Evolutionary conservation across 768 basidiomycete genomes (phyloP).

Genomic region (Gautieria morchelliformis): DNA sequence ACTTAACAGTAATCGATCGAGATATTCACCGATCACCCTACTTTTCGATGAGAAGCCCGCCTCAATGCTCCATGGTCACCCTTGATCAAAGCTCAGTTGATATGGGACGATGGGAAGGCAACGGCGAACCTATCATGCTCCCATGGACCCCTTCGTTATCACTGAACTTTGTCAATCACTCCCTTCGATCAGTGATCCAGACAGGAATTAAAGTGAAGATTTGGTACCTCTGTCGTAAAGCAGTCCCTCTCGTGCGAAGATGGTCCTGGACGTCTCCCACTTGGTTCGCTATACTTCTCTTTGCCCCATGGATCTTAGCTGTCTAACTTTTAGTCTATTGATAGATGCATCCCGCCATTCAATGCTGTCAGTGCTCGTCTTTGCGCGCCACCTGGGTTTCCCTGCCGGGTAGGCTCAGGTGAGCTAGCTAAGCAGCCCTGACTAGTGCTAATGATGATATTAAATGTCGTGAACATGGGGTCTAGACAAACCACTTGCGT

Average conservation of each 20-base stretch:
- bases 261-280: not conserved
- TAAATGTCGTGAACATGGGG: constrained; percentile 49
- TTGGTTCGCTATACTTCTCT: not conserved
- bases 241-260: too few relatives aligned
- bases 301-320: too few relatives aligned
- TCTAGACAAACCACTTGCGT: constrained; percentile 38
- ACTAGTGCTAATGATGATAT: not conserved
- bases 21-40: too few relatives aligned
- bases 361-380: not conserved
- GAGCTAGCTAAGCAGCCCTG: not conserved
- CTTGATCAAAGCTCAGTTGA: too few relatives aligned
- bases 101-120: too few relatives aligned
- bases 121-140: not conserved
- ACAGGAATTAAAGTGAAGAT: not conserved
- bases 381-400: not conserved
- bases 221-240: too few relatives aligned
- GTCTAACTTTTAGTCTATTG: too few relatives aligned
- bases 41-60: too few relatives aligned
- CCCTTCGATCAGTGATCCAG: not conserved
- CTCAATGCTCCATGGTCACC: too few relatives aligned
- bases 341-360: not conserved
- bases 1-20: too few relatives aligned
- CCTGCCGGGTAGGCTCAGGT: constrained; percentile 1
- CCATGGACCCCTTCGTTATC: not conserved
- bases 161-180: not conserved